Conservation (phyloP, 805 yeast genomes). For the Groenewaldozyma tartarivorans region DNA sequence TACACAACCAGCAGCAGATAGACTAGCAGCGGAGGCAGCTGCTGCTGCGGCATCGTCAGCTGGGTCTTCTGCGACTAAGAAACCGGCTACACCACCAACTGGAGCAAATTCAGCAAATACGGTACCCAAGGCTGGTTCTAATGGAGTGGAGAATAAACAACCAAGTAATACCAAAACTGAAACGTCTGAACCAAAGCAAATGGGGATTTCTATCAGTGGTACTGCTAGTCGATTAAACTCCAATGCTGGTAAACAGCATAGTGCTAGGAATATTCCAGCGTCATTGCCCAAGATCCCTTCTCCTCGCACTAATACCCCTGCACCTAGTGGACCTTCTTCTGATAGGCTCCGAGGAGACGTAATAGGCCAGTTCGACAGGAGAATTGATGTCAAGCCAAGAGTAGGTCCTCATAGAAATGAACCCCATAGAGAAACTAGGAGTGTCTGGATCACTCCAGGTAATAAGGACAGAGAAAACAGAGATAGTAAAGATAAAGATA, state of each 20-base stretch:
- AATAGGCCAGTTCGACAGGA: too few relatives aligned
- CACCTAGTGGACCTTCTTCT: too few relatives aligned
- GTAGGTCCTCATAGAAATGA: slow-evolving; percentile 1
- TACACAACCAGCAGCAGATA: slow-evolving; percentile 2
- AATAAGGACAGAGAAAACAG: slow-evolving; percentile 1
- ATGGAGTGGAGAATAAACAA: too few relatives aligned
- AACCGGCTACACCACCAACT: background rate
- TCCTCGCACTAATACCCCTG: too few relatives aligned
- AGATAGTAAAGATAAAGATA: slow-evolving; percentile 1
- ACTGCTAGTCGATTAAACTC: background rate
- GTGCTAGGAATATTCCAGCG: slow-evolving; percentile 1
- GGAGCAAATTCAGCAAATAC: background rate
- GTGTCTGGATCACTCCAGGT: background rate
- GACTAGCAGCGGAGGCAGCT: background rate
- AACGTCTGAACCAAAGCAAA: too few relatives aligned
- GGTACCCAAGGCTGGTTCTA: too few relatives aligned
- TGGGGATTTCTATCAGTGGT: too few relatives aligned
- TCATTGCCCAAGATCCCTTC: slow-evolving; percentile 5
- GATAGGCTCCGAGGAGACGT: background rate
- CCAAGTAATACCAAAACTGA: too few relatives aligned
- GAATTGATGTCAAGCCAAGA: background rate
- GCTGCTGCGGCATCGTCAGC: slow-evolving; percentile 1
- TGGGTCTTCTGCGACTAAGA: too few relatives aligned
- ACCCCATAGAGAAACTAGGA: slow-evolving; percentile 1
- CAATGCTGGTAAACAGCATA: background rate